Evolutionary conservation across 1,284 basidiomycete genomes (phyloP), one percentile per base, ranked within the genome.

Genomic region (Irpex sp.): DNA sequence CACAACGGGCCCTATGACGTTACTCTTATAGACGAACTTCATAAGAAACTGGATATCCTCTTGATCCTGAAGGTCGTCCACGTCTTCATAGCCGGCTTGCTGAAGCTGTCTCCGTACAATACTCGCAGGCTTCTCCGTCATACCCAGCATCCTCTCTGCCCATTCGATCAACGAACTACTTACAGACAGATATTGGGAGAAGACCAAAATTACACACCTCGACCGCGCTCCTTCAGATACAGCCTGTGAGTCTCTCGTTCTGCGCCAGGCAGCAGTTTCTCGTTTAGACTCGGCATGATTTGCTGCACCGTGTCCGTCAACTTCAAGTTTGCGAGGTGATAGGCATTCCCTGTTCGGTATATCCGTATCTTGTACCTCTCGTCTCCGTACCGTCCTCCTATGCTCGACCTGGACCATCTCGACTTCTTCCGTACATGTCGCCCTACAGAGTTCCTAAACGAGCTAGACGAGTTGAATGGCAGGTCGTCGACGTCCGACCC

Each of bases 71-170:
- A 94, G 77, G 13, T 89, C 87, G 73, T 99, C 97, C 7, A 85
- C 82, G 36, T 89, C 84, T 52, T 92, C 92, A 72, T 96, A 98
- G 0, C 97, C 97, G 5, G 95, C 94, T 74, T 98, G 94, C 68
- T 93, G 86, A 59, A 99, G 79, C 58, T 96, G 84, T 57, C 94
- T 84, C 57, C 91, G 84, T 55, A 97, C 91, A 65, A 98, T 93
- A 59, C 89, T 85, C 0, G 95, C 88, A 0, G 97, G 97, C 62
- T 87, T 84, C 74, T 99, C 97, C 0, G 87, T 89, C 13, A 87
- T 84, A 4, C 87, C 87, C 61, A 97, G 78, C 49, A 94, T 81
- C 9, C 96, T 89, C 72, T 97, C 96, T 95, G 69, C 4, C 15
- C 40, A 36, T 36, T 34, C 26, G n/a, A 31, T 34, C 26, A 34